Evolutionary conservation across 73 alveolate species (phyloP), one percentile per base, ranked within the genome.

Genomic region (Paramecium bursaria): DNA sequence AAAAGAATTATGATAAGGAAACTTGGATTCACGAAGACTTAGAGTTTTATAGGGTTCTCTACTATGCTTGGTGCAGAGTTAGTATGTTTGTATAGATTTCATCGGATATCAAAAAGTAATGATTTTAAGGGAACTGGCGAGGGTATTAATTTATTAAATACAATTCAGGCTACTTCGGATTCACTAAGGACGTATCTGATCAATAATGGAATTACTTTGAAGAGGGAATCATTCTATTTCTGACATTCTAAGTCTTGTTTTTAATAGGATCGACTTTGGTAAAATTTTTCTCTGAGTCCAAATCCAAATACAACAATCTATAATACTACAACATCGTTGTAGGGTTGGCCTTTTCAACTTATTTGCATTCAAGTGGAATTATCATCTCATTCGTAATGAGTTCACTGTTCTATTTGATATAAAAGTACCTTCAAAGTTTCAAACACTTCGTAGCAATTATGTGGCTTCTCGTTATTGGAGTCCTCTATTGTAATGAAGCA

Each of bases 391-490:
- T 79, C 48, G 51, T 27, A 46, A 29, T 79, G 3, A 19, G 50
- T 9, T n/a, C 46, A 17, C 11, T 50, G 4, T 53, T 39, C 85
- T 79, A 53, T n/a, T 5, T 54, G 22, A 3, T 39, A 3, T 15
- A 46, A 39, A 79, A 79, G 49, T 11, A 19, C 10, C 54, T 79
- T 33, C 42, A 47, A 11, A 49, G 55, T 25, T 11, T 39, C 29
- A 79, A 79, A 51, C 21, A 50, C 19, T 79, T 35, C 55, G 60
- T 44, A 15, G 22, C 30, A 35, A 26, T 57, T 46, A 5, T 79
- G 19, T 79, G 89, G 89, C 21, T 42, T 17, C 35, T 79, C 49
- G 57, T 53, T 39, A 79, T 79, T 26, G 51, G 26, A 11, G 15
- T 54, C 25, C 15, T 79, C 42, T 79, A 53, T 31, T 48, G 51